These are phyloP conservation scores for Fonsecaea nubica DNA, from an alignment of 2,329 filamentous ascomycete species.

Conservation along the genomic window DNA sequence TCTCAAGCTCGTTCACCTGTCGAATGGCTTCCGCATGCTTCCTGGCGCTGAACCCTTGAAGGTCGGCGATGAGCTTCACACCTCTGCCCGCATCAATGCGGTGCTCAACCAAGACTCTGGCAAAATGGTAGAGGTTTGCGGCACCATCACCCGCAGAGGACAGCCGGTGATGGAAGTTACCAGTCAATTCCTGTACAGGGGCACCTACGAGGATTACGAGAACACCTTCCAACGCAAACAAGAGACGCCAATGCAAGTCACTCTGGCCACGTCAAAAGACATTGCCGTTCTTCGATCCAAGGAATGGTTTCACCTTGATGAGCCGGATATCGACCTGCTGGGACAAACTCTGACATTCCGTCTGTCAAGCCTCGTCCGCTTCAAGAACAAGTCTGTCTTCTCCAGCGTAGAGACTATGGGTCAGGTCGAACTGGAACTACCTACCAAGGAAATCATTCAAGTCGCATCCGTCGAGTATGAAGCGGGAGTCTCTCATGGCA, in stretches of 20 bases:
- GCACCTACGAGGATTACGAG: slow-evolving; percentile 88
- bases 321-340: slow-evolving; percentile 83
- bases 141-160: slow-evolving; percentile 85
- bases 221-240: slow-evolving; percentile 99
- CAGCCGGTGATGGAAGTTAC: slow-evolving; percentile 96
- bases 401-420: slow-evolving; percentile 90
- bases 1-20: slow-evolving; percentile 93
- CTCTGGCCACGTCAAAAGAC: slow-evolving; percentile 85
- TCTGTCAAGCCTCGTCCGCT: slow-evolving; percentile 85
- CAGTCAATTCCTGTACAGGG: slow-evolving; percentile 96
- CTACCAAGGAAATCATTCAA: slow-evolving; percentile 96
- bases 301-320: slow-evolving; percentile 93
- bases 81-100: slow-evolving; percentile 93
- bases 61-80: slow-evolving; percentile 91
- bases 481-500: slow-evolving; percentile 87
- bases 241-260: slow-evolving; percentile 92
- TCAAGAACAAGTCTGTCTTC: slow-evolving; percentile 93
- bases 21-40: slow-evolving; percentile 98
- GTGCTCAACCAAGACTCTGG: slow-evolving; percentile 98
- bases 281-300: slow-evolving; percentile 93
- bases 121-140: slow-evolving; percentile 99
- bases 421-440: slow-evolving; percentile 90
- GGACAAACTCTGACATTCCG: slow-evolving; percentile 96
- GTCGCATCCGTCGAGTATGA: slow-evolving; percentile 97
- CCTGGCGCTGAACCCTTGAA: slow-evolving; percentile 92